phyloP scores from a whole-genome alignment of 345 rosid genomes.

The Rhodomyrtus tomentosa region DNA sequence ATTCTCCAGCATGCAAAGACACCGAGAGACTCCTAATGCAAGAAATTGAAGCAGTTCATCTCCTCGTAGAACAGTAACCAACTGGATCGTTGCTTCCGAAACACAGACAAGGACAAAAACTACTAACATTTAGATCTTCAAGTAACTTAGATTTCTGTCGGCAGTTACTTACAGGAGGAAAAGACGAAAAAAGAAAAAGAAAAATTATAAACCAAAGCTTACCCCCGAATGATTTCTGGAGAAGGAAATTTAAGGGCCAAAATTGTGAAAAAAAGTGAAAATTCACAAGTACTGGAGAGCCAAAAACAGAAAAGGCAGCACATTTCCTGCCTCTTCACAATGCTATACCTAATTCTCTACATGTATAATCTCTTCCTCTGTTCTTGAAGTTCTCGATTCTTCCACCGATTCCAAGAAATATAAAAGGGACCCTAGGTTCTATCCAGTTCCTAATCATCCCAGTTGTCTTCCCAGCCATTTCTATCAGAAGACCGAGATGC shows the following conservation, averaged over 20 bases:
- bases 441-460: slow-evolving; percentile 14
- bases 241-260: background rate
- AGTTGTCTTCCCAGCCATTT: slow-evolving; percentile 11
- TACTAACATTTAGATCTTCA: background rate
- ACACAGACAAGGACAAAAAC: background rate
- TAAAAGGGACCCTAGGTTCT: background rate
- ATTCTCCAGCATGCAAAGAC: background rate
- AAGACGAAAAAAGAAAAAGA: background rate
- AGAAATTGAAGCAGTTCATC: background rate
- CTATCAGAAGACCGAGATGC: background rate
- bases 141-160: background rate
- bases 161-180: background rate
- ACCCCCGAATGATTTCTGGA: background rate
- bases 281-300: background rate
- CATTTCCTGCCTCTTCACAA: background rate
- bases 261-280: background rate
- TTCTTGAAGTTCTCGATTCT: background rate
- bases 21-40: background rate
- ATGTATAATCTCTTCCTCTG: background rate
- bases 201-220: background rate
- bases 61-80: background rate
- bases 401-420: background rate
- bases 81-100: background rate
- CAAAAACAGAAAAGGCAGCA: background rate
- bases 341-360: background rate